These are phyloP conservation scores for Aurantiochytrium sp. DNA, from an alignment of 108 stramenopile species.

Conservation along the genomic window DNA sequence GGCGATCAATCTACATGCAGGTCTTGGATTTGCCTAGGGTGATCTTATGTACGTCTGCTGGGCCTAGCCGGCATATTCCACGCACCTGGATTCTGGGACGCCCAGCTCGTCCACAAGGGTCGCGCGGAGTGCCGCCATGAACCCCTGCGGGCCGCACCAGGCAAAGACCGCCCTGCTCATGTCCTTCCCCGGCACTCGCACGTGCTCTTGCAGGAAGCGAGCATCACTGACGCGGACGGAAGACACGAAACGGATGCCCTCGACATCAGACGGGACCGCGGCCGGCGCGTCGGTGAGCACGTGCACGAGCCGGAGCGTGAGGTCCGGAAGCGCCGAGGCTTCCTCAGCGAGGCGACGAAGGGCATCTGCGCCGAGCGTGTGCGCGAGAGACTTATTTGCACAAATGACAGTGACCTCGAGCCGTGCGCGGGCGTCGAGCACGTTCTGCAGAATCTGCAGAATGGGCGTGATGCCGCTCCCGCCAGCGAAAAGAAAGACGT, in stretches of 20 bases:
- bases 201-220: background rate
- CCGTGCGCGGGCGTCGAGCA: background rate
- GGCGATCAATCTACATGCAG: too few species aligned
- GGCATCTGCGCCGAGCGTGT: background rate
- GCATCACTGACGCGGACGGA: background rate
- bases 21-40: too few species aligned
- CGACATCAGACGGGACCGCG: background rate
- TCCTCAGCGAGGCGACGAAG: background rate
- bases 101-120: background rate
- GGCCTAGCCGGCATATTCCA: background rate
- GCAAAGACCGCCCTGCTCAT: background rate
- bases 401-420: background rate
- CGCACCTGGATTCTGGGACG: background rate
- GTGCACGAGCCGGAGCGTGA: background rate
- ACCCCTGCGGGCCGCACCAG: slow-evolving; percentile 12
- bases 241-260: background rate
- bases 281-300: background rate
- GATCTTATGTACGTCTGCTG: background rate
- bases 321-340: background rate
- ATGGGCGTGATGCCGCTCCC: background rate
- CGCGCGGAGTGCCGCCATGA: background rate
- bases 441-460: slow-evolving; percentile 8
- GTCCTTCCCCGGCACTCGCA: background rate
- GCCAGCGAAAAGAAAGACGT: background rate
- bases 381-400: slow-evolving; percentile 6